A percentile compares a stretch with the other conserved stretches of the same genome.
phyloP scores from a whole-genome alignment of 192 early-diverging fungal genomes.

The Chytriomyces sp. region DNA sequence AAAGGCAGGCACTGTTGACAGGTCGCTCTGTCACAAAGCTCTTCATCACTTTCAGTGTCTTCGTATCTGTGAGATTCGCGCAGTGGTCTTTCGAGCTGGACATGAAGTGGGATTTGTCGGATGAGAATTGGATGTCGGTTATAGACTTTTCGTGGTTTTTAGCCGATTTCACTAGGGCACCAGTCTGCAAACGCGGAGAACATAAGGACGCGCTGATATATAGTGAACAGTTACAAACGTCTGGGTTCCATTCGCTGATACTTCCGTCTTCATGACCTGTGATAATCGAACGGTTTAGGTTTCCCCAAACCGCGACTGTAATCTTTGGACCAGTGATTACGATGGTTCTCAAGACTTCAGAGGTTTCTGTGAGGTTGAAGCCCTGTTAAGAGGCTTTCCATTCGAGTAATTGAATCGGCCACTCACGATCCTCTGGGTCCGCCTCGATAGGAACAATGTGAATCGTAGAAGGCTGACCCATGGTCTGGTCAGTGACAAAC shows the following conservation, averaged over 20 bases:
- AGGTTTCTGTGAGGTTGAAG: constrained; percentile 58
- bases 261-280: constrained; percentile 93
- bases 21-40: constrained; percentile 82
- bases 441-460: constrained; percentile 79
- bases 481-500: constrained; percentile 93
- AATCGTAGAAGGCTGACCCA: constrained; percentile 88
- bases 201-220: background rate
- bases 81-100: constrained; percentile 95
- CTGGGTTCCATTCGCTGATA: constrained; percentile 85
- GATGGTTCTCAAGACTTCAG: constrained; percentile 76
- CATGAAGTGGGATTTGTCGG: constrained; percentile 91
- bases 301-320: constrained; percentile 90
- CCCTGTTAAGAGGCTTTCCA: background rate
- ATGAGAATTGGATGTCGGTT: constrained; percentile 91
- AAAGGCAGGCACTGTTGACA: constrained; percentile 90
- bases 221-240: constrained; percentile 43
- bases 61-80: constrained; percentile 84
- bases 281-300: constrained; percentile 90
- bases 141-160: constrained; percentile 72
- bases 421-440: constrained; percentile 62
- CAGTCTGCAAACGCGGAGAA: constrained; percentile 53
- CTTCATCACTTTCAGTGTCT: constrained; percentile 82
- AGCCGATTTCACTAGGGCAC: constrained; percentile 63
- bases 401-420: background rate
- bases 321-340: constrained; percentile 78